These are phyloP conservation scores for Glarea lozoyensis DNA, from an alignment of 495 filamentous ascomycete species.

Conservation along the genomic window DNA sequence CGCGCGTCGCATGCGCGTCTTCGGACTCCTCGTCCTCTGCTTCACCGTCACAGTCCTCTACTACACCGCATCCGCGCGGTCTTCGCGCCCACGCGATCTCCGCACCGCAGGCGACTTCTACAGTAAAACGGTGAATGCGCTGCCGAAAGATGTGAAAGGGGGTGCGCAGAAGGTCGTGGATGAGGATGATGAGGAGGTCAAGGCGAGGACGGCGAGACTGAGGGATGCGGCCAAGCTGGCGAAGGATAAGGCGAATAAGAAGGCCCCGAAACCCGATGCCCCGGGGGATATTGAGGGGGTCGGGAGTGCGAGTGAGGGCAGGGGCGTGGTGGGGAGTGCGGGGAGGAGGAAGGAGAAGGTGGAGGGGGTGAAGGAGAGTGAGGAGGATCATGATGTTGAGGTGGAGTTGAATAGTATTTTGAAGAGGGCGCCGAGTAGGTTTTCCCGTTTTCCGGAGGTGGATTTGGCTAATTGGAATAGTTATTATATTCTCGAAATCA, in stretches of 20 bases:
- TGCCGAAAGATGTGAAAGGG: conserved; percentile 28
- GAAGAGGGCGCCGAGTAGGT: conserved; percentile 72
- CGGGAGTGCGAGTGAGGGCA: conserved; percentile 26
- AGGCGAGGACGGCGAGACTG: conserved; percentile 14
- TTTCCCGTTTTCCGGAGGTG: background rate
- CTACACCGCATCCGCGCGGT: conserved; percentile 54
- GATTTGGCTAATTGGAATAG: conserved; percentile 32
- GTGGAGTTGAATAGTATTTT: conserved; percentile 64
- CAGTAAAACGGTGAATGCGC: conserved; percentile 41
- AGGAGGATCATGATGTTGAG: conserved; percentile 50
- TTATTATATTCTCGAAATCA: conserved; percentile 92
- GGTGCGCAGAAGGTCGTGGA: conserved; percentile 16
- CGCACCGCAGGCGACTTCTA: conserved; percentile 42
- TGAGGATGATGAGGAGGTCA: conserved; percentile 14
- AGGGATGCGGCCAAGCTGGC: conserved; percentile 43
- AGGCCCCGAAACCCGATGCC: conserved; percentile 41
- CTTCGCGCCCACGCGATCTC: conserved; percentile 26
- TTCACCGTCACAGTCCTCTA: conserved; percentile 47
- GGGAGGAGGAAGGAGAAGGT: conserved; percentile 48
- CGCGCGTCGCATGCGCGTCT: conserved; percentile 52
- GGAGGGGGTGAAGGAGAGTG: conserved; percentile 37
- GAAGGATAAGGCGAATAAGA: conserved; percentile 44
- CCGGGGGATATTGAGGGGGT: conserved; percentile 38
- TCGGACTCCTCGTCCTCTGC: conserved; percentile 48
- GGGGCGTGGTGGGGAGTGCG: conserved; percentile 46